Conservation (phyloP, 2,329 filamentous ascomycete genomes). For the Macrophomina tecta region DNA sequence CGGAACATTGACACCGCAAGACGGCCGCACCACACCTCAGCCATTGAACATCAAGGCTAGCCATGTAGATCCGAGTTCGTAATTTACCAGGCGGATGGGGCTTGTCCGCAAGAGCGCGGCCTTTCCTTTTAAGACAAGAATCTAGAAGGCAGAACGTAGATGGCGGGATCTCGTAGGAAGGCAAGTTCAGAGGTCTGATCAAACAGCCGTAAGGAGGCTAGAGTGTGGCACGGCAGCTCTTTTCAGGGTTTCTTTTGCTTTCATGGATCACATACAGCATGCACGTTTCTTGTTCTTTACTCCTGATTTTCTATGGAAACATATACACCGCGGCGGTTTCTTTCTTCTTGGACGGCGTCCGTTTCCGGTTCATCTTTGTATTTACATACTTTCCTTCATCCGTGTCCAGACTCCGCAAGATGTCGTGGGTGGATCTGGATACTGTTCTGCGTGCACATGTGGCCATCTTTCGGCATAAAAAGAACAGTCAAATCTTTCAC, state of each 20-base stretch:
- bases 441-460: neutral
- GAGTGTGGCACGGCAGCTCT: neutral
- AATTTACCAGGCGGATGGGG: neutral
- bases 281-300: neutral
- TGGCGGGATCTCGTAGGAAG: neutral
- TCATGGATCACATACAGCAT: neutral
- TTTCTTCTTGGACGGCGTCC: neutral
- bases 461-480: neutral
- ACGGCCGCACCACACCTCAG: slow-evolving; percentile 23
- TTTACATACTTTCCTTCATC: neutral
- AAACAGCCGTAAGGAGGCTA: neutral
- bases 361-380: neutral
- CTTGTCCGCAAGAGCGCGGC: neutral
- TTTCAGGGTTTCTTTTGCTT: neutral
- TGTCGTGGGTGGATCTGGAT: neutral
- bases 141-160: neutral
- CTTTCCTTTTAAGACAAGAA: neutral
- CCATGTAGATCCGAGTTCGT: slow-evolving; percentile 28
- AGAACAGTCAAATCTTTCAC: neutral
- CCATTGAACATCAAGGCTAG: slow-evolving; percentile 27
- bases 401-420: neutral
- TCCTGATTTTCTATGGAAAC: neutral
- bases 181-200: neutral
- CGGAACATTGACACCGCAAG: slow-evolving; percentile 27
- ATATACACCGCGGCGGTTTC: slow-evolving; percentile 22